Percentiles rank a stretch among this genome's conserved stretches.
Evolutionary conservation across 768 basidiomycete species (phyloP).

Genomic region (Suillus subaureus): DNA sequence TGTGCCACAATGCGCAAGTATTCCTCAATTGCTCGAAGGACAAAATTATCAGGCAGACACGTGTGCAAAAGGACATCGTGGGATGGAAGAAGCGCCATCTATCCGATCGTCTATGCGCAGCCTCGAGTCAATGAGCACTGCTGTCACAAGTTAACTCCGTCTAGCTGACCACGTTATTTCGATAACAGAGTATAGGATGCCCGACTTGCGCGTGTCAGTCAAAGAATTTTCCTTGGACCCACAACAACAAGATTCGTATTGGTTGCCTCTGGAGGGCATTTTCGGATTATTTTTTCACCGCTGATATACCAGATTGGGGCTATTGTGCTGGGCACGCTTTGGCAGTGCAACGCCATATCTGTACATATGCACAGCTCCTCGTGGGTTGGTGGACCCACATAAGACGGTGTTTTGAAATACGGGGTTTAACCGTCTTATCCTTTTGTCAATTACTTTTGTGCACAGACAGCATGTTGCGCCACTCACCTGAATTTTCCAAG

Average conservation of each 20-base stretch:
- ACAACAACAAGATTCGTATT: not conserved
- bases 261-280: not conserved
- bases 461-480: not conserved
- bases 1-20: not conserved
- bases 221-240: not conserved
- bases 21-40: not conserved
- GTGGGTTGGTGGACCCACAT: slow-evolving; percentile 4
- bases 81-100: not conserved
- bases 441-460: not conserved
- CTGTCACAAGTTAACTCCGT: not conserved
- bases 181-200: not conserved
- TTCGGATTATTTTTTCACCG: not conserved
- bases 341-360: not conserved
- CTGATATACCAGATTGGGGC: not conserved
- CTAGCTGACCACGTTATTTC: not conserved
- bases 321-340: slow-evolving; percentile 2
- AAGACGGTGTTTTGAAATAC: not conserved
- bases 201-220: not conserved
- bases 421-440: not conserved
- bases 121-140: not conserved
- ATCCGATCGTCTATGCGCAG: not conserved
- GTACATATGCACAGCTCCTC: not conserved
- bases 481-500: not conserved
- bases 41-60: not conserved
- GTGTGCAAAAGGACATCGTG: not conserved